These are phyloP conservation scores for Penicillium roqueforti DNA, from an alignment of 495 filamentous ascomycete genomes.

Conservation along the genomic window DNA sequence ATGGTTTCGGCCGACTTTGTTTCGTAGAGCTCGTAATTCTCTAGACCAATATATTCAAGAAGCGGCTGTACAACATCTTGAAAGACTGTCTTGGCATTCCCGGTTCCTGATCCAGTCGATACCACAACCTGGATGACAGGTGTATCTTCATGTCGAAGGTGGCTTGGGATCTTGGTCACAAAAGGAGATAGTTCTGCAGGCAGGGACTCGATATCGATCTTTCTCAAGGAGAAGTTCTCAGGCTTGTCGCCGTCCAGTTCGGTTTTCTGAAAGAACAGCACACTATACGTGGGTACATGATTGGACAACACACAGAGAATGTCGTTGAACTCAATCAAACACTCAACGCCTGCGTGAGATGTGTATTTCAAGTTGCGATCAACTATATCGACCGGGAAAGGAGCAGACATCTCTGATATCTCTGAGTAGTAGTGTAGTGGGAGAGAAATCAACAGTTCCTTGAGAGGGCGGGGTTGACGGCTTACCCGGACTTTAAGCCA, in stretches of 20 bases:
- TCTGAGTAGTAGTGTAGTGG: not conserved
- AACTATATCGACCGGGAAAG: slow-evolving; percentile 6
- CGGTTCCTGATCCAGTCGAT: slow-evolving; percentile 68
- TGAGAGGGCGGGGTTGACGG: not conserved
- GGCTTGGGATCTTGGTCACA: slow-evolving; percentile 19
- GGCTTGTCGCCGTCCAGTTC: not conserved
- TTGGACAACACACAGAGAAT: slow-evolving; percentile 30
- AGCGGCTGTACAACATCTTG: slow-evolving; percentile 54
- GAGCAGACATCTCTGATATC: not conserved
- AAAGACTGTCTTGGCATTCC: slow-evolving; percentile 55
- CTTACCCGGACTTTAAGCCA: not conserved
- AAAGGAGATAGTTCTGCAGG: slow-evolving; percentile 20
- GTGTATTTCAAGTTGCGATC: slow-evolving; percentile 18
- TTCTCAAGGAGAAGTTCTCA: slow-evolving; percentile 11
- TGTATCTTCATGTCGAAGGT: slow-evolving; percentile 22
- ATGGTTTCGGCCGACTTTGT: slow-evolving; percentile 60
- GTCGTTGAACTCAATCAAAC: slow-evolving; percentile 21
- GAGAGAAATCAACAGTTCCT: not conserved
- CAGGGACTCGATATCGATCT: slow-evolving; percentile 13
- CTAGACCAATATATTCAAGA: slow-evolving; percentile 43
- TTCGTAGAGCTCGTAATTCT: slow-evolving; percentile 44
- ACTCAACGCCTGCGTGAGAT: slow-evolving; percentile 10
- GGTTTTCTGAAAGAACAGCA: slow-evolving; percentile 26
- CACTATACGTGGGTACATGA: slow-evolving; percentile 5
- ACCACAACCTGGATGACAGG: slow-evolving; percentile 58